Base-by-base conservation (phyloP, 352 stramenopile species). In the Phytophthora pini region DNA sequence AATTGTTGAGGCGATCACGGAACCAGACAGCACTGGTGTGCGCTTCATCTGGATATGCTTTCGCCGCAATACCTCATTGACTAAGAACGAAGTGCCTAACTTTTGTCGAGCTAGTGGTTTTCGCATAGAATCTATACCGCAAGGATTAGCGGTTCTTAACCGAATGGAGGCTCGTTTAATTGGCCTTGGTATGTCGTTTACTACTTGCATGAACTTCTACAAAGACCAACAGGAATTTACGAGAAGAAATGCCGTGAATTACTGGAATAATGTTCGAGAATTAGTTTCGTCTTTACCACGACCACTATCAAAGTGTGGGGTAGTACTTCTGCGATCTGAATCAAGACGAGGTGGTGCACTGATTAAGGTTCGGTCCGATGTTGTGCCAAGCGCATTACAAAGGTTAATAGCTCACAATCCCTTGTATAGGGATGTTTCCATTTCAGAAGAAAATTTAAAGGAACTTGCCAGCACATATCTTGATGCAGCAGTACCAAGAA, bases 221-320 rank as follows among this genome's bases (percentile, higher is more conserved):
- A 4, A 17, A 2, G 41, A 51, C 8, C 15, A 20, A 3, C 53
- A 60, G 10, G 39, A 60, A 12, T 52, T 51, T 11, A 60, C 53
- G 6, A 3, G 53, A 13, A 40, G 53, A 13, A 60, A 60, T 15
- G 11, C 53, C 3, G 10, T 60, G 11, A 60, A 51, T 12, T 52
- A 60, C 13, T 43, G 52, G 52, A 60, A 60, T 13, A 5, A 32
- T 20, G 15, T n/a, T 7, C 5, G 6, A 9, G 27, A 49, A 11
- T 10, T 39, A 3, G 51, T 49, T 6, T 6, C 5, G 8, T 11
- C n/a, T 12, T 26, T 61, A 2, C 54, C 43, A 1, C 22, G 54
- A 8, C 46, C 45, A 12, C 15, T 50, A 51, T 38, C 3, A 22
- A 45, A 20, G 22, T 32, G 27, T 27, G 40, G 53, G 2, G n/a